These are phyloP conservation scores for Pleochaeta shiraiana DNA, from an alignment of 2,329 filamentous ascomycete genomes.

Conservation along the genomic window DNA sequence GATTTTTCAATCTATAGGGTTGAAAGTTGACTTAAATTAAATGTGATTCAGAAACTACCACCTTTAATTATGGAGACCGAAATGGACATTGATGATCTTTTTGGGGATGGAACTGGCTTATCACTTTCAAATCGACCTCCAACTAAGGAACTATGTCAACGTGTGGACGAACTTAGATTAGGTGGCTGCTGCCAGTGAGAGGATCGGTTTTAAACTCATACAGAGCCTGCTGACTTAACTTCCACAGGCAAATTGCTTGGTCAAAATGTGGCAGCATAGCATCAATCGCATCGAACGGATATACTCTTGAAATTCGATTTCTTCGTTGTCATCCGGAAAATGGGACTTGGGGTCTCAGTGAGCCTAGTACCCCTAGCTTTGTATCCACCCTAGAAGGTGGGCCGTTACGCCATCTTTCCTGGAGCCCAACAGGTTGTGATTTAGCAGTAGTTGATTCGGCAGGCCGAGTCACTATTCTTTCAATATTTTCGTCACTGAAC, in stretches of 20 bases:
- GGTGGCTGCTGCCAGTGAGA: conserved; percentile 67
- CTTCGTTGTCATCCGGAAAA: conserved; percentile 45
- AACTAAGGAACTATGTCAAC: conserved; percentile 45
- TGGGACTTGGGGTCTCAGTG: conserved; percentile 55
- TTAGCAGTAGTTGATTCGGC: conserved; percentile 63
- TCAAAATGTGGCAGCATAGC: conserved; percentile 74
- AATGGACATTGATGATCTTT: conserved; percentile 47
- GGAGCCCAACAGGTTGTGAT: conserved; percentile 54
- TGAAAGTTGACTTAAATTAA: too few relatives aligned
- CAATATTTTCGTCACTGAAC: conserved; percentile 51
- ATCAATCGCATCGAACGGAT: conserved; percentile 51
- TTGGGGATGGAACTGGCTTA: conserved; percentile 45
- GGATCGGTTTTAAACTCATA: neutral
- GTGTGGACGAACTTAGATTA: conserved; percentile 54
- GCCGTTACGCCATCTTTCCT: conserved; percentile 58
- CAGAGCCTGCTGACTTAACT: conserved; percentile 2
- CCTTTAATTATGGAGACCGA: conserved; percentile 32
- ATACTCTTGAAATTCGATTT: conserved; percentile 47
- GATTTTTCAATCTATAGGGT: too few relatives aligned
- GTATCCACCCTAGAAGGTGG: conserved; percentile 37
- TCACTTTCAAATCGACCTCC: conserved; percentile 30
- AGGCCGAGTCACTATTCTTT: conserved; percentile 56
- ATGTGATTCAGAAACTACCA: too few relatives aligned
- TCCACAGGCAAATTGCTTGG: conserved; percentile 55
- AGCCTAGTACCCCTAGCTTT: conserved; percentile 41